Evolutionary conservation across 441 rosid species (phyloP).

Genomic region (Populus trichocarpa): DNA sequence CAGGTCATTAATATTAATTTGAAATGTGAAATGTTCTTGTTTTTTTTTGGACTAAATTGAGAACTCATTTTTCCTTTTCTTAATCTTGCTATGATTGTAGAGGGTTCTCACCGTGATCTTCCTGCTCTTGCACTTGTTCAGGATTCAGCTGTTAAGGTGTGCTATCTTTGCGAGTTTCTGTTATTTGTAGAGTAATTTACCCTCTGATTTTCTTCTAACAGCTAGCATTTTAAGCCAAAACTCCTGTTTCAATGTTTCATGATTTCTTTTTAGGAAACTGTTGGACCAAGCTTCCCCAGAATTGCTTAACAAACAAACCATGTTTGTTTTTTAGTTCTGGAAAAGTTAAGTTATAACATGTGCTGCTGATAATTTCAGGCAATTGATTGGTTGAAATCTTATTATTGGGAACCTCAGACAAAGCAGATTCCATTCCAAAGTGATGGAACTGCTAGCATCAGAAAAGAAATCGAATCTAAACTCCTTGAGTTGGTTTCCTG

Average conservation of each 20-base stretch:
- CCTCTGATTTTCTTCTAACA: neutral
- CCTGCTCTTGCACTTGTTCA: constrained; percentile 74
- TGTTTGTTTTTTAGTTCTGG: neutral
- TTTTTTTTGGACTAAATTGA: neutral
- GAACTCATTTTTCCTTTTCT: constrained; percentile 15
- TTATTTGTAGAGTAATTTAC: too few species aligned
- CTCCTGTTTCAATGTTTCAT: neutral
- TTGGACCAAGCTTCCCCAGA: neutral
- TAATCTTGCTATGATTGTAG: constrained; percentile 34
- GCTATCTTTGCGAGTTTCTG: neutral
- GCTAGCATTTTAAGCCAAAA: neutral
- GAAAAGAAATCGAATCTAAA: constrained; percentile 60
- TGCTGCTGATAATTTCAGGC: constrained; percentile 52
- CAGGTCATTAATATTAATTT: constrained; percentile 2
- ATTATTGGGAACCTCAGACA: constrained; percentile 84
- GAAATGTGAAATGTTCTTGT: neutral
- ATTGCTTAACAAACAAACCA: neutral
- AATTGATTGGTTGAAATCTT: constrained; percentile 76
- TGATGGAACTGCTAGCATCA: constrained; percentile 44
- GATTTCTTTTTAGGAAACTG: neutral
- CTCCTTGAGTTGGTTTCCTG: constrained; percentile 53
- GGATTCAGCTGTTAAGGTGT: constrained; percentile 71
- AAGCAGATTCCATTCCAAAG: constrained; percentile 48
- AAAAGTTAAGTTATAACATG: neutral
- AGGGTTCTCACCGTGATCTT: constrained; percentile 89